Evolutionary conservation across 495 filamentous ascomycete species (phyloP).

Genomic region (Penicillium fimorum): DNA sequence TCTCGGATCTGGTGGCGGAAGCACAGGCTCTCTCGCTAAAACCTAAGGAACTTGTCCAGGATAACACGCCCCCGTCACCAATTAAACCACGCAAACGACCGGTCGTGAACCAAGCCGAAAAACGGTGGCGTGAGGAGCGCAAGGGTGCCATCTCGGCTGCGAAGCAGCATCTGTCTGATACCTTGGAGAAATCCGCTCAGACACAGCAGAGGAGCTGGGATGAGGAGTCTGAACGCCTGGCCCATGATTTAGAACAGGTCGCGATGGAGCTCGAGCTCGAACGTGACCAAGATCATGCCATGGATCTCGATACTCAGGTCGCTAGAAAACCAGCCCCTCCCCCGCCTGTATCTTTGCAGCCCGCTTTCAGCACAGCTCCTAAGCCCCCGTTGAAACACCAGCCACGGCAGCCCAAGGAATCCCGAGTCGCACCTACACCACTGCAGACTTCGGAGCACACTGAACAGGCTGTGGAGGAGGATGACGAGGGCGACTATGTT

Average conservation of each 20-base stretch:
- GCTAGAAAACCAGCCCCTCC: not conserved
- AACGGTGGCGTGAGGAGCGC: constrained; percentile 42
- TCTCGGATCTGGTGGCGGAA: constrained; percentile 33
- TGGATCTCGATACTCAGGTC: constrained; percentile 15
- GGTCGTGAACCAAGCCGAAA: constrained; percentile 46
- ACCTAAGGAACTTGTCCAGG: constrained; percentile 1
- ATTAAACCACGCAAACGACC: constrained; percentile 40
- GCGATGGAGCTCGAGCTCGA: constrained; percentile 42
- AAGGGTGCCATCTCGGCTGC: constrained; percentile 39
- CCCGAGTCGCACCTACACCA: constrained; percentile 17
- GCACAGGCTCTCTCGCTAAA: constrained; percentile 10
- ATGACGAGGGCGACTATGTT: constrained; percentile 57
- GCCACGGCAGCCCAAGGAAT: constrained; percentile 36
- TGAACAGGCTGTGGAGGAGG: constrained; percentile 22
- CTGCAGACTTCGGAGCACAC: constrained; percentile 4
- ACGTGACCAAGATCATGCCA: constrained; percentile 18
- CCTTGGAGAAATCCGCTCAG: constrained; percentile 35
- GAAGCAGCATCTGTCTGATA: constrained; percentile 38
- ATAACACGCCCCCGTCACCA: not conserved
- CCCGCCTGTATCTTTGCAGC: constrained; percentile 1
- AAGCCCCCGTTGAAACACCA: constrained; percentile 41
- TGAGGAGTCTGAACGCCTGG: constrained; percentile 44
- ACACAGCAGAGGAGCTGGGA: constrained; percentile 40
- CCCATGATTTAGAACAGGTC: constrained; percentile 45
- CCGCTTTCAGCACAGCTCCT: constrained; percentile 14